These are phyloP conservation scores for Pseudocercospora fuligena DNA, from an alignment of 2,329 filamentous ascomycete species.

Conservation along the genomic window DNA sequence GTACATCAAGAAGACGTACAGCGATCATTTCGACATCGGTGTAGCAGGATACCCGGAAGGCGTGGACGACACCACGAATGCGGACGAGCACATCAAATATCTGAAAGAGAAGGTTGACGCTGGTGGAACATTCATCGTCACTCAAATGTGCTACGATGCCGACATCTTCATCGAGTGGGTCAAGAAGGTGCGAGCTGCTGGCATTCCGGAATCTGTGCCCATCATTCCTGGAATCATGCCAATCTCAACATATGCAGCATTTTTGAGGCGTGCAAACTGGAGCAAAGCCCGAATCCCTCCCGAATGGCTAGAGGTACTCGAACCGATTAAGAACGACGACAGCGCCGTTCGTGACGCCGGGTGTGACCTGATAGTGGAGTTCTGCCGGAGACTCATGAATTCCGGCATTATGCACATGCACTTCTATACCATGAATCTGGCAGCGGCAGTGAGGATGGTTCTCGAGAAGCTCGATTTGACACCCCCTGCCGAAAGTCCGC, in stretches of 20 bases:
- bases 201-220: constrained; percentile 71
- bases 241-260: constrained; percentile 93
- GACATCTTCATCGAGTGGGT: constrained; percentile 96
- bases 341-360: constrained; percentile 88
- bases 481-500: constrained; percentile 70
- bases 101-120: constrained; percentile 97
- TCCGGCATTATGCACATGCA: constrained; percentile 84
- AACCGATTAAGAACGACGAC: constrained; percentile 97
- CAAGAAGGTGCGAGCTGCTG: constrained; percentile 78
- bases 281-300: constrained; percentile 84
- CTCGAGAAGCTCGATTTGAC: constrained; percentile 86
- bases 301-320: constrained; percentile 78
- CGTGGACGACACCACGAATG: constrained; percentile 88
- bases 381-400: constrained; percentile 85
- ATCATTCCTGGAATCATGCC: constrained; percentile 91
- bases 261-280: constrained; percentile 86
- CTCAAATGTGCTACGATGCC: constrained; percentile 99
- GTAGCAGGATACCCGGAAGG: constrained; percentile 97
- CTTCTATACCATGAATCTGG: constrained; percentile 99
- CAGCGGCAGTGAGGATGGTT: constrained; percentile 90
- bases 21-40: constrained; percentile 94
- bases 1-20: constrained; percentile 79
- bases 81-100: constrained; percentile 83
- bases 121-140: constrained; percentile 91
- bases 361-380: constrained; percentile 81